These are phyloP conservation scores for Candida morakotiae DNA, from an alignment of 805 yeast species.

Conservation along the genomic window DNA sequence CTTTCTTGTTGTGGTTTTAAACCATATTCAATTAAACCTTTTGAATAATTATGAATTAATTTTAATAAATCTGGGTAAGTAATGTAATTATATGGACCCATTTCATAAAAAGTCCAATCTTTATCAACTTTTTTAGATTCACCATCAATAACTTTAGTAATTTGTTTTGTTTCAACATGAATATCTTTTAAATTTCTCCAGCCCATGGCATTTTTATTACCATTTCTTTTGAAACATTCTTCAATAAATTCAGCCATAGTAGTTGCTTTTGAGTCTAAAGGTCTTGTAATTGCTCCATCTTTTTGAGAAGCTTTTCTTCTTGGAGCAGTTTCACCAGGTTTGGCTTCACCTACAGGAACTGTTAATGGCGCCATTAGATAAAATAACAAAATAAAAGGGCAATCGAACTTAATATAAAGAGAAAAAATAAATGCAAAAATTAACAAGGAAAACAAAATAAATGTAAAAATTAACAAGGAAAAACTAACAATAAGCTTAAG, in stretches of 20 bases:
- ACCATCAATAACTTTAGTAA: conserved; percentile 78
- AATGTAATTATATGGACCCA: conserved; percentile 65
- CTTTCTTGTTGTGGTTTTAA: conserved; percentile 56
- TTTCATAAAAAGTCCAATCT: conserved; percentile 83
- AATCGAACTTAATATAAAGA: not conserved
- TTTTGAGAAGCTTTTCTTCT: conserved; percentile 58
- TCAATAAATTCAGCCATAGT: conserved; percentile 68
- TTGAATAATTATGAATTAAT: conserved; percentile 53
- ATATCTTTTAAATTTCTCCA: conserved; percentile 74
- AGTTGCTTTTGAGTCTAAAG: conserved; percentile 56
- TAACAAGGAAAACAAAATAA: too few relatives aligned
- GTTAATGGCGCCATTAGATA: conserved; percentile 25
- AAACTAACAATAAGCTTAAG: too few relatives aligned
- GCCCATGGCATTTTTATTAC: conserved; percentile 57
- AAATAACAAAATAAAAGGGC: too few relatives aligned
- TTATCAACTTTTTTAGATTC: conserved; percentile 68
- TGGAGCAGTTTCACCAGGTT: conserved; percentile 78
- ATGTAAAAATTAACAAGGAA: too few relatives aligned
- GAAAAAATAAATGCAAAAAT: too few relatives aligned
- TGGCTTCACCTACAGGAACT: conserved; percentile 68
- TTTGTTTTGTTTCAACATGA: conserved; percentile 69
- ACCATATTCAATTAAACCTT: conserved; percentile 76
- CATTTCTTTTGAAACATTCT: conserved; percentile 58
- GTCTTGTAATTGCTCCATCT: conserved; percentile 52
- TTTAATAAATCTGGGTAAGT: conserved; percentile 55